Evolutionary conservation across 176 grass and related monocot species (phyloP).

Genomic region (Luzula sylvatica): DNA sequence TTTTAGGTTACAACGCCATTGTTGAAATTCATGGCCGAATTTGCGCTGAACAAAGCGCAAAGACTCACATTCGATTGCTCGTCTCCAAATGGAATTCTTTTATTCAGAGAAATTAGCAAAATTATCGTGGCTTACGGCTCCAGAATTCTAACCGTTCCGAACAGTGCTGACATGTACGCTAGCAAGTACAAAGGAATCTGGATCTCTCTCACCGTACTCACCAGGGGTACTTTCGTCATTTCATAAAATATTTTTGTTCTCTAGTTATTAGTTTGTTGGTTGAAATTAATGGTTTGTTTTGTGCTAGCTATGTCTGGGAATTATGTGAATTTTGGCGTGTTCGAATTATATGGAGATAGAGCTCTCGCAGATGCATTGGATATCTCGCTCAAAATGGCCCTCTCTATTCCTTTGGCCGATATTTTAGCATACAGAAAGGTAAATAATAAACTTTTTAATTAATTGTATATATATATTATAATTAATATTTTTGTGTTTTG

Average conservation of each 20-base stretch:
- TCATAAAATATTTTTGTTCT: background rate
- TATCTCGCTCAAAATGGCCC: constrained; percentile 94
- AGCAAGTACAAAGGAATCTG: constrained; percentile 99
- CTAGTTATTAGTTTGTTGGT: constrained; percentile 7
- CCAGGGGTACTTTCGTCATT: constrained; percentile 60
- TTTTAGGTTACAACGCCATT: constrained; percentile 92
- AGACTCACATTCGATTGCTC: constrained; percentile 94
- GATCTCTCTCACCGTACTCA: constrained; percentile 77
- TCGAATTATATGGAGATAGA: constrained; percentile 94
- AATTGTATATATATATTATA: background rate
- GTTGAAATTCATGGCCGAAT: constrained; percentile 90
- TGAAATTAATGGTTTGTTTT: constrained; percentile 15
- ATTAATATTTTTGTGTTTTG: constrained; percentile 27
- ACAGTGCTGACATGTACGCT: constrained; percentile 61
- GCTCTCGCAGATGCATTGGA: constrained; percentile 92
- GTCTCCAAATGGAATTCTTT: constrained; percentile 97
- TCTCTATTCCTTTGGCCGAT: constrained; percentile 81
- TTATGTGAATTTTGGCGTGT: constrained; percentile 98
- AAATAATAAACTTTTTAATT: constrained; percentile 6
- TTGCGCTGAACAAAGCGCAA: constrained; percentile 96
- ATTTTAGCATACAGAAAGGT: constrained; percentile 92
- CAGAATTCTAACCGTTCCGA: constrained; percentile 80
- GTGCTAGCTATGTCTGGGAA: constrained; percentile 84
- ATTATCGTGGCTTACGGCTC: constrained; percentile 93
- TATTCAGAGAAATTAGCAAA: constrained; percentile 98